Evolutionary conservation across 306 rosid genomes (phyloP).

Genomic region (Quercus rubra): DNA sequence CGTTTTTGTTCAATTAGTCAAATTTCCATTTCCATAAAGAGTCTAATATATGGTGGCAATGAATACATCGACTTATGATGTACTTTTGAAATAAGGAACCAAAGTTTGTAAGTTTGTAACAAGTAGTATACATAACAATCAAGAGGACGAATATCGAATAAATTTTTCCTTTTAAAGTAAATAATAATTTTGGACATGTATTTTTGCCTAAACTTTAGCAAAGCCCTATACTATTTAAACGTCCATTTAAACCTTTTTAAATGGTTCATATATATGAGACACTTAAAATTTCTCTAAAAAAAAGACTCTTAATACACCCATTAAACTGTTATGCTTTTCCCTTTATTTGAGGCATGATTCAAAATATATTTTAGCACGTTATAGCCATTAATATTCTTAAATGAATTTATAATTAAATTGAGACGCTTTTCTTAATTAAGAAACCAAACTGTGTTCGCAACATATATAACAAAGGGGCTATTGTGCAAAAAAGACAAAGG

Average conservation of each 20-base stretch:
- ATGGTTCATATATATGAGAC: too few relatives aligned
- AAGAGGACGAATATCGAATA: neutral
- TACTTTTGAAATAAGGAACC: slow-evolving; percentile 23
- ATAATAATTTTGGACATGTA: neutral
- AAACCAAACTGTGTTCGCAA: too few relatives aligned
- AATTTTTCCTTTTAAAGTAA: neutral
- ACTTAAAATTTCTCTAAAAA: too few relatives aligned
- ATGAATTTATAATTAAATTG: too few relatives aligned
- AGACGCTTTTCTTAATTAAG: too few relatives aligned
- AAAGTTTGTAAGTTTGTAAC: slow-evolving; percentile 13
- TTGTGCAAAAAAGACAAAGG: too few relatives aligned
- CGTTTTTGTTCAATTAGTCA: slow-evolving; percentile 8
- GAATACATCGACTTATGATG: slow-evolving; percentile 26
- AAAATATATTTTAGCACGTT: too few relatives aligned
- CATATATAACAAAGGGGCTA: too few relatives aligned
- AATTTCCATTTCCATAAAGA: slow-evolving; percentile 22
- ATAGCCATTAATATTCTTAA: too few relatives aligned
- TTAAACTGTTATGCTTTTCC: too few relatives aligned
- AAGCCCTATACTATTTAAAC: neutral
- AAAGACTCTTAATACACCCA: too few relatives aligned
- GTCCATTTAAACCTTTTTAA: neutral
- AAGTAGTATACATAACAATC: neutral
- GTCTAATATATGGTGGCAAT: slow-evolving; percentile 14
- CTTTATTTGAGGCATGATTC: too few relatives aligned
- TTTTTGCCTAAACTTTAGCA: neutral